Conservation (phyloP, 1,284 basidiomycete species). For the Tylopilus orsonianus region DNA sequence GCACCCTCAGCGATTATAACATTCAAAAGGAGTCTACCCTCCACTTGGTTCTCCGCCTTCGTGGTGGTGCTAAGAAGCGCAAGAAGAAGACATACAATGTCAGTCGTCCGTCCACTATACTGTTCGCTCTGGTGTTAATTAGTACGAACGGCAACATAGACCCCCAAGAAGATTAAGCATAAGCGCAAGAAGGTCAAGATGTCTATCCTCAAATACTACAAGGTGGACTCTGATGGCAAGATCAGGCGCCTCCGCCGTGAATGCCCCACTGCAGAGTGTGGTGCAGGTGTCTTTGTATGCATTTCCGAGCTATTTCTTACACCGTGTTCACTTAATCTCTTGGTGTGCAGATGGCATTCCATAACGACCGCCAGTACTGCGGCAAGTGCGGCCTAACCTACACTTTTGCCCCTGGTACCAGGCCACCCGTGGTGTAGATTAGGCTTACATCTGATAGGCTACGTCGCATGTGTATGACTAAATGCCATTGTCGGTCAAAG, state of each 20-base stretch:
- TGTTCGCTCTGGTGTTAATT: slow-evolving; percentile 11
- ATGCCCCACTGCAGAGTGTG: slow-evolving; percentile 89
- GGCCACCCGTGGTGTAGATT: slow-evolving; percentile 64
- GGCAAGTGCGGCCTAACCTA: slow-evolving; percentile 93
- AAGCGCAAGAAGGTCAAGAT: slow-evolving; percentile 99
- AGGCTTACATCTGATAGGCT: slow-evolving; percentile 1
- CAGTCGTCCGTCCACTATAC: slow-evolving; percentile 25
- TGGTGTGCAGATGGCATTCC: slow-evolving; percentile 80
- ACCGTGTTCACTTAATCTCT: not conserved
- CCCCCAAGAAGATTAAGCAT: slow-evolving; percentile 99
- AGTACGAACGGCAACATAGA: slow-evolving; percentile 46
- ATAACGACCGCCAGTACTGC: slow-evolving; percentile 94
- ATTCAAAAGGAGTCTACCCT: slow-evolving; percentile 97
- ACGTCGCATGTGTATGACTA: slow-evolving; percentile 14
- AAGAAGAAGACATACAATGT: slow-evolving; percentile 99
- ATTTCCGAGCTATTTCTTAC: not conserved
- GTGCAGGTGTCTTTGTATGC: slow-evolving; percentile 92
- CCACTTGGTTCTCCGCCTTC: slow-evolving; percentile 92
- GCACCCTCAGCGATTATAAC: slow-evolving; percentile 89
- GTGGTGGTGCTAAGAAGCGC: slow-evolving; percentile 98
- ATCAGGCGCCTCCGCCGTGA: slow-evolving; percentile 99
- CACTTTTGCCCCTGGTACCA: slow-evolving; percentile 81
- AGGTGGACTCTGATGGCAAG: slow-evolving; percentile 98
- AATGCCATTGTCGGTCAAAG: slow-evolving; percentile 18
- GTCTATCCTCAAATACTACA: slow-evolving; percentile 99